These are phyloP conservation scores for Thelonectria olida DNA, from an alignment of 2,329 filamentous ascomycete species.

Conservation along the genomic window DNA sequence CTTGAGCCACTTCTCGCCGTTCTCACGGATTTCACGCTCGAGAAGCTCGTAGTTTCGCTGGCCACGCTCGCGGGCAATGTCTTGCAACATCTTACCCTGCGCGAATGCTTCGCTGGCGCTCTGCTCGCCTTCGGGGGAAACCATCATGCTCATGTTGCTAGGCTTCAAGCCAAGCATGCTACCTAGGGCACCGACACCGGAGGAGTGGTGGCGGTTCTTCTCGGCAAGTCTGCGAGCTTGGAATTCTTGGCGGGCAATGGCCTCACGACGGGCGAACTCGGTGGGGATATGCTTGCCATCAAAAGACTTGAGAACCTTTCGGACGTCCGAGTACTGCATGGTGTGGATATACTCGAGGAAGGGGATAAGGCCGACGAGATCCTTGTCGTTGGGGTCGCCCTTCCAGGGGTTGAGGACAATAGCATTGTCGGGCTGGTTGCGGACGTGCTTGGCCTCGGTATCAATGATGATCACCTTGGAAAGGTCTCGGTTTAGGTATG, in stretches of 20 bases:
- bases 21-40: conserved; percentile 90
- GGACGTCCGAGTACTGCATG: conserved; percentile 89
- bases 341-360: conserved; percentile 98
- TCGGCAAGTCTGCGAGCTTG: conserved; percentile 79
- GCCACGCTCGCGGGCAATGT: conserved; percentile 91
- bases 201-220: conserved; percentile 65
- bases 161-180: conserved; percentile 82
- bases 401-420: conserved; percentile 92
- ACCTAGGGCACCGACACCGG: conserved; percentile 74
- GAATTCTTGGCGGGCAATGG: conserved; percentile 85
- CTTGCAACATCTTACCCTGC: conserved; percentile 96
- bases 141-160: conserved; percentile 69
- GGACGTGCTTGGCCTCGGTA: conserved; percentile 82
- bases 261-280: conserved; percentile 90
- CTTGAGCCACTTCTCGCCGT: conserved; percentile 95
- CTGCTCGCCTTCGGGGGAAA: conserved; percentile 71
- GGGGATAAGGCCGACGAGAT: conserved; percentile 88
- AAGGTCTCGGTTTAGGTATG: conserved; percentile 94
- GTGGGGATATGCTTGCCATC: conserved; percentile 88
- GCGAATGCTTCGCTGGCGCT: conserved; percentile 80
- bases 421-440: conserved; percentile 94
- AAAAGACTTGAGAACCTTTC: conserved; percentile 86
- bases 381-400: conserved; percentile 83
- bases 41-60: conserved; percentile 89
- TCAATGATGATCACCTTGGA: conserved; percentile 96